These are phyloP conservation scores for Sporobolomyces roseus DNA, from an alignment of 768 basidiomycete genomes.

Conservation along the genomic window DNA sequence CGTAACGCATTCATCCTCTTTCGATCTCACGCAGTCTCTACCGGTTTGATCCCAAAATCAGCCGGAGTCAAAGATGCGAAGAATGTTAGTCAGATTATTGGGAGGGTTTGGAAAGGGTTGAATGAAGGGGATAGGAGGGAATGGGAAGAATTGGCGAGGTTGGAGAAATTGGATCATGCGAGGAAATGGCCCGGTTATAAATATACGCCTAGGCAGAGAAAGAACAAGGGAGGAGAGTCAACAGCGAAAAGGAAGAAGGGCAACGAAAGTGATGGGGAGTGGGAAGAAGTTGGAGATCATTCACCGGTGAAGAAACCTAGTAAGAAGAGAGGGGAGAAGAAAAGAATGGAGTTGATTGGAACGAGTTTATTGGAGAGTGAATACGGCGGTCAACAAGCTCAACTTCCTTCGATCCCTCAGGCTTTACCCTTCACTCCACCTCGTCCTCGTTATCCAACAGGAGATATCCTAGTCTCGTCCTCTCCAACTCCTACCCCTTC, in stretches of 20 bases:
- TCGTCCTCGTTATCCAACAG: too few relatives aligned
- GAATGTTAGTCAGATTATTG: constrained; percentile 67
- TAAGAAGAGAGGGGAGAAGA: neutral
- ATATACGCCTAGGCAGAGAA: constrained; percentile 17
- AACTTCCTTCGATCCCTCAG: too few relatives aligned
- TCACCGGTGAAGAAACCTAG: too few relatives aligned
- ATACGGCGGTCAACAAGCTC: too few relatives aligned
- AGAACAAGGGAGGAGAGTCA: neutral
- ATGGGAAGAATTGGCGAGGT: constrained; percentile 43
- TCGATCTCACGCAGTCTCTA: constrained; percentile 66
- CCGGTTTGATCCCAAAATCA: constrained; percentile 56
- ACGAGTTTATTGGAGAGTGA: too few relatives aligned
- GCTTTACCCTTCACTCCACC: too few relatives aligned
- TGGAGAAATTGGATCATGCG: constrained; percentile 41
- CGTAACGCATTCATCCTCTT: constrained; percentile 77
- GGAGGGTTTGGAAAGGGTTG: constrained; percentile 64
- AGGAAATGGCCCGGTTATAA: constrained; percentile 38
- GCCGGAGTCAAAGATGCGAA: constrained; percentile 58
- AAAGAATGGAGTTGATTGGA: neutral
- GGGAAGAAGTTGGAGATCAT: neutral
- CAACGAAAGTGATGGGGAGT: neutral
- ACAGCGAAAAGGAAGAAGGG: neutral
- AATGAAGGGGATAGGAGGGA: constrained; percentile 48
- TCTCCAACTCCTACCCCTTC: too few relatives aligned
- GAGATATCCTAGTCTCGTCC: too few relatives aligned